A percentile compares a stretch with the other conserved stretches of the same genome.
Evolutionary conservation across 2,329 filamentous ascomycete genomes (phyloP).

Genomic region (Trichoderma arundinaceum): DNA sequence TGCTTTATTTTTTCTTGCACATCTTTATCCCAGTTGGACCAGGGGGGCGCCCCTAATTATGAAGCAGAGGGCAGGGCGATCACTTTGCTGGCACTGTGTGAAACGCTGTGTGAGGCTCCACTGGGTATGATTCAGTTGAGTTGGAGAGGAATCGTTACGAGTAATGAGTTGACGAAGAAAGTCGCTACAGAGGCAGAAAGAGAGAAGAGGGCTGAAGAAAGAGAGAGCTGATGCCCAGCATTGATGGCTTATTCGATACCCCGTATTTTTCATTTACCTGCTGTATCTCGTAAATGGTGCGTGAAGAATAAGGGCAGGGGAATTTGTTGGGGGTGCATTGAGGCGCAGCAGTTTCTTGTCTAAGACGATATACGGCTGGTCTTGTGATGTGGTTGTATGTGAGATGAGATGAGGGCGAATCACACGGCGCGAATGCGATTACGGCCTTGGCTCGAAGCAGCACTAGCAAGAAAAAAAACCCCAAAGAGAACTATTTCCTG

Average conservation of each 20-base stretch:
- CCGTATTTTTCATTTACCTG: slow-evolving; percentile 1
- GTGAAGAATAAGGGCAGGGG: too few species aligned
- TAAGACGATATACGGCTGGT: slow-evolving; percentile 14
- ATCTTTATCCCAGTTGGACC: not conserved
- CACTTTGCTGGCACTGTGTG: slow-evolving; percentile 24
- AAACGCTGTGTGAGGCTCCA: slow-evolving; percentile 1
- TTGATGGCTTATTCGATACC: not conserved
- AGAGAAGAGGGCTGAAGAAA: not conserved
- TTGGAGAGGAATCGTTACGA: not conserved
- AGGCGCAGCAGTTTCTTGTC: slow-evolving; percentile 24
- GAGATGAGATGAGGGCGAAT: not conserved
- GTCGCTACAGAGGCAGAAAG: too few species aligned
- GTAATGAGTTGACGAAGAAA: not conserved
- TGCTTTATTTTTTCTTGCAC: slow-evolving; percentile 14
- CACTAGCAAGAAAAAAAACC: not conserved
- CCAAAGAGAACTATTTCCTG: too few species aligned
- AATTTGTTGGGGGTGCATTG: slow-evolving; percentile 15
- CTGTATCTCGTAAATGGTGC: too few species aligned
- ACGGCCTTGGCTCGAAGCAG: not conserved
- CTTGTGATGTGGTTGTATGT: slow-evolving; percentile 5
- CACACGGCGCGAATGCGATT: not conserved
- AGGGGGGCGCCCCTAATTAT: slow-evolving; percentile 14
- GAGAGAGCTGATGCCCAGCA: slow-evolving; percentile 7
- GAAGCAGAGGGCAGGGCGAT: slow-evolving; percentile 14
- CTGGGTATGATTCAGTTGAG: not conserved